Evolutionary conservation across 1,284 basidiomycete species (phyloP).

Genomic region (Gomphus bonarii): DNA sequence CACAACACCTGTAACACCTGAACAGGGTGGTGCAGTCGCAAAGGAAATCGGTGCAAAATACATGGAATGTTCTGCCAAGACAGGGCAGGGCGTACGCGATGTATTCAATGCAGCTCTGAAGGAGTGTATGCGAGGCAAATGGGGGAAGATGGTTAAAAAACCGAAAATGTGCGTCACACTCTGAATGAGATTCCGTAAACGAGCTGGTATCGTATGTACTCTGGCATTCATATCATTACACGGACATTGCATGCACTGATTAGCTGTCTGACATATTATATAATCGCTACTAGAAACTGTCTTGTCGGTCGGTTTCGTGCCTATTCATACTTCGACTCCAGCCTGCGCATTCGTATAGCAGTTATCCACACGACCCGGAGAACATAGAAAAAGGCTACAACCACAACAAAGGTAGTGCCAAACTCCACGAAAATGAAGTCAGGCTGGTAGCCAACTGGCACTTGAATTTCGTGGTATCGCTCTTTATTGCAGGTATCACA

Average conservation of each 20-base stretch:
- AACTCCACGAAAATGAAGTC: slow-evolving; percentile 10
- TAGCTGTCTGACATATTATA: background rate
- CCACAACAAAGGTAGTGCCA: slow-evolving; percentile 9
- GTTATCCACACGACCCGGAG: slow-evolving; percentile 5
- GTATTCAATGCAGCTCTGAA: slow-evolving; percentile 87
- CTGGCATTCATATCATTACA: slow-evolving; percentile 2
- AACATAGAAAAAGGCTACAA: slow-evolving; percentile 11
- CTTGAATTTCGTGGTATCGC: slow-evolving; percentile 1
- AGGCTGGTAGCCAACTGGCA: slow-evolving; percentile 8
- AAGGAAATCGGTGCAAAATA: slow-evolving; percentile 94
- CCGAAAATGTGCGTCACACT: slow-evolving; percentile 14
- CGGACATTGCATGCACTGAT: background rate
- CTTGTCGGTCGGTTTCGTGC: background rate
- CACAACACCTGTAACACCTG: slow-evolving; percentile 69
- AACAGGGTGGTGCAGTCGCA: slow-evolving; percentile 74
- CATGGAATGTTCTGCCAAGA: slow-evolving; percentile 91
- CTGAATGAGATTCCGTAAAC: background rate
- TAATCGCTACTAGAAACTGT: background rate
- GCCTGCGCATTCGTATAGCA: background rate
- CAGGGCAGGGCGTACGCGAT: slow-evolving; percentile 80
- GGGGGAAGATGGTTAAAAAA: slow-evolving; percentile 65
- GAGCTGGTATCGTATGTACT: slow-evolving; percentile 4
- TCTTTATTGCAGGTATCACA: background rate
- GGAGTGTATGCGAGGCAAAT: slow-evolving; percentile 73
- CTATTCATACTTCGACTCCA: background rate